Evolutionary conservation across 805 yeast species (phyloP).

Genomic region (Cyberlindnera mrakii): DNA sequence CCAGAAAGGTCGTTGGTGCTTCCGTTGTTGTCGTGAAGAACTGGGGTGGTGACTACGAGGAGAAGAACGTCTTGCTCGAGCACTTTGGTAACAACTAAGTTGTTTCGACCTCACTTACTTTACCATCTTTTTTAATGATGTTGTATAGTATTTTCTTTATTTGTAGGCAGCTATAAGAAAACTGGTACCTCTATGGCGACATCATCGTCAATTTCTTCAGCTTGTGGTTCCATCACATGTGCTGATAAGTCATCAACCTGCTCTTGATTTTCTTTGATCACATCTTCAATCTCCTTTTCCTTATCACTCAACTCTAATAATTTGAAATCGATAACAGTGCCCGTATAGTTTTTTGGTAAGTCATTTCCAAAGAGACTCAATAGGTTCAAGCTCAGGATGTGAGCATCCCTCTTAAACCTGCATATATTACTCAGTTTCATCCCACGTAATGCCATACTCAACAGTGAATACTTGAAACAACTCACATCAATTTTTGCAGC

Average conservation of each 20-base stretch:
- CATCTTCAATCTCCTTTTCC: slow-evolving; percentile 7
- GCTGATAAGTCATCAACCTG: neutral
- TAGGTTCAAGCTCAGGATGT: slow-evolving; percentile 38
- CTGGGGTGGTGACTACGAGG: slow-evolving; percentile 99
- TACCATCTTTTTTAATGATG: slow-evolving; percentile 2
- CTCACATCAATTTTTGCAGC: slow-evolving; percentile 32
- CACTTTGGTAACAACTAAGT: slow-evolving; percentile 90
- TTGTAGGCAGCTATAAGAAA: slow-evolving; percentile 10
- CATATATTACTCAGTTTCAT: slow-evolving; percentile 45
- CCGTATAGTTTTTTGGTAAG: slow-evolving; percentile 32
- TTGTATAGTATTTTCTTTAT: neutral
- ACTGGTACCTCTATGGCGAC: slow-evolving; percentile 23
- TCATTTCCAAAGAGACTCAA: slow-evolving; percentile 29
- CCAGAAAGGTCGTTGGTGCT: slow-evolving; percentile 99
- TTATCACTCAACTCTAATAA: slow-evolving; percentile 24
- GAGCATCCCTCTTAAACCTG: slow-evolving; percentile 47
- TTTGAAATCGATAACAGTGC: slow-evolving; percentile 34
- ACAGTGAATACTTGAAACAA: slow-evolving; percentile 42
- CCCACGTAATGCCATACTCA: slow-evolving; percentile 44
- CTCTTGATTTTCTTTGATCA: slow-evolving; percentile 3
- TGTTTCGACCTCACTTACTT: slow-evolving; percentile 21
- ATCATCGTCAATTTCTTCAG: slow-evolving; percentile 26
- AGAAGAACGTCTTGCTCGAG: slow-evolving; percentile 92
- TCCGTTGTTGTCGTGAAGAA: slow-evolving; percentile 98
- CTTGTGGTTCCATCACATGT: neutral